Evolutionary conservation across 352 stramenopile genomes (phyloP), one percentile per base, ranked within the genome.

Genomic region (Phytopythium delawarense): DNA sequence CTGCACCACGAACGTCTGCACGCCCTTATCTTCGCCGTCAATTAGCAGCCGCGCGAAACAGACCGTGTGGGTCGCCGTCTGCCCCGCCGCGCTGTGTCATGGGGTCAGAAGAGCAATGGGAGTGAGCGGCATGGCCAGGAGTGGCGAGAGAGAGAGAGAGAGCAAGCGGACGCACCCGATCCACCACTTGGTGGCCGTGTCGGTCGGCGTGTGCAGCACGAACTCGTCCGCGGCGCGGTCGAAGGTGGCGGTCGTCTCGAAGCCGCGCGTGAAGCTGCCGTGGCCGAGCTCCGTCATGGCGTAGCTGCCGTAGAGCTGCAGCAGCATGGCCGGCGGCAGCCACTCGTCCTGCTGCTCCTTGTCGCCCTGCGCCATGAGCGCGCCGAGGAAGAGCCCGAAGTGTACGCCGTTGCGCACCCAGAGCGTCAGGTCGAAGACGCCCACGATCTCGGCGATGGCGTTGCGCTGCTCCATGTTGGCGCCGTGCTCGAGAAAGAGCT

Each of bases 151-250:
- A 4, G 45, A 51, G 12, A 6, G 9, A 15, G 45, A 7, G 7
- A 8, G 21, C 8, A 32, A 20, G 21, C 6, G 45, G 45, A 32
- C 61, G 2, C 28, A 72, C 30, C 96, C 96, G 45, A 96, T 96
- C 96, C 96, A 99, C 83, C 97, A 99, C 73, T 99, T 99, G 48
- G 81, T 91, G 37, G 87, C 91, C 6, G 94, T 98, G 51, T 98
- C 72, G 0, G 94, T 98, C 1, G 96, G 97, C n/a, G 92, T 97
- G 74, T 99, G 75, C 51, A 99, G 93, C 15, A 98, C 78, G 65
- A 96, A 99, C 71, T 96, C 92, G 57, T 98, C 83, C 2, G 72
- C 81, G 16, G 88, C 77, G 30, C 72, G 70, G 34, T 98, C 65
- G 63, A 98, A 99, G 0, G 91, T 98, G 15, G 96, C 97, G 1